phyloP scores from a whole-genome alignment of 441 rosid genomes.

The Brassica balearica region DNA sequence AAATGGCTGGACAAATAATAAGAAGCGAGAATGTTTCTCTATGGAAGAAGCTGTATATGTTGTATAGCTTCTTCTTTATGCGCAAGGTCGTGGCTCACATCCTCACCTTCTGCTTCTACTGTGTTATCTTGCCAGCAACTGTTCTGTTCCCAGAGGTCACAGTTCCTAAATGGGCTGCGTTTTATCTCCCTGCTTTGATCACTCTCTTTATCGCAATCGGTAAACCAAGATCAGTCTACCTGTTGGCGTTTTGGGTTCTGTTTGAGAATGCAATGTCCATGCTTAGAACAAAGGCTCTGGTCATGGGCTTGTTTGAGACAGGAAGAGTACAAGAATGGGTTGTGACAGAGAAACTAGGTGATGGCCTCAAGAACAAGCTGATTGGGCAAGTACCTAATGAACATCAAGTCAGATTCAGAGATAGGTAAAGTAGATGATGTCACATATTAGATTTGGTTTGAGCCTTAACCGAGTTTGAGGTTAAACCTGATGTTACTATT shows the following conservation, averaged over 20 bases:
- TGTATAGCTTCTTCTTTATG: slow-evolving; percentile 66
- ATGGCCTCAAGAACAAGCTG: slow-evolving; percentile 50
- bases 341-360: slow-evolving; percentile 66
- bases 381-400: slow-evolving; percentile 41
- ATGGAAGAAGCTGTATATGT: slow-evolving; percentile 60
- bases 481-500: background rate
- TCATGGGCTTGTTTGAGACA: slow-evolving; percentile 59
- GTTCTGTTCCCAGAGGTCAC: slow-evolving; percentile 61
- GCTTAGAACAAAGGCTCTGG: slow-evolving; percentile 60
- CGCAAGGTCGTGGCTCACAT: slow-evolving; percentile 61
- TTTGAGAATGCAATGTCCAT: slow-evolving; percentile 68
- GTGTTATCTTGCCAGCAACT: slow-evolving; percentile 60
- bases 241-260: slow-evolving; percentile 61
- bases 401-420: slow-evolving; percentile 48
- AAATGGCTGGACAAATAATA: slow-evolving; percentile 53
- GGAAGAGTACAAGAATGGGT: slow-evolving; percentile 74
- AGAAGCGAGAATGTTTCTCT: slow-evolving; percentile 57
- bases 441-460: background rate
- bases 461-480: background rate
- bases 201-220: slow-evolving; percentile 60
- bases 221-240: slow-evolving; percentile 61
- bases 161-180: slow-evolving; percentile 67
- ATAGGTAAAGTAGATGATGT: slow-evolving; percentile 43
- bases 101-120: slow-evolving; percentile 60
- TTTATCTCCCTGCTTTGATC: slow-evolving; percentile 58